Evolutionary conservation across 2,329 filamentous ascomycete species (phyloP), one percentile per base, ranked within the genome.

Genomic region (Sporothrix schenckii): DNA sequence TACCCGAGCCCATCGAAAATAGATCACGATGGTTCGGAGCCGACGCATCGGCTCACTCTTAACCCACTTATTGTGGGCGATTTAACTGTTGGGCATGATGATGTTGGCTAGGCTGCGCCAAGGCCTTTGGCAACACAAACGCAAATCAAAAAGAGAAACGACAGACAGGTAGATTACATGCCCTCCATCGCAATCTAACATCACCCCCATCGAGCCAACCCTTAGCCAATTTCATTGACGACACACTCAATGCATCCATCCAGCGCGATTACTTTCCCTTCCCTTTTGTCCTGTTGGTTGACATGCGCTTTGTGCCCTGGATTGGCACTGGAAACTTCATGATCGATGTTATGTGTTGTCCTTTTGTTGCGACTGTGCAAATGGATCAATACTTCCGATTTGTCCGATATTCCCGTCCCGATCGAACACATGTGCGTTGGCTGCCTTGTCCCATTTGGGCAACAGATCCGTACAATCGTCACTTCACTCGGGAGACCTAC

Each of bases 331-430:
- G 24, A n/a, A 24, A 52, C 50, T 3, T 56, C 34, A 9, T 56
- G 53, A 7, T 34, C 24, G 30, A 4, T 58, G 27, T 34, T 58
- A 10, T 39, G 16, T 41, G 56, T 13, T 58, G 7, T 54, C 9
- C 52, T 24, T 24, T 53, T 53, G 50, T 53, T 24, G 50, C n/a
- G 50, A 10, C n/a, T n/a, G 34, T 53, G 11, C 14, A 56, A 11
- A 44, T 47, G 60, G 60, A 49, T 47, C 60, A 14, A 63, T 63
- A 41, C 60, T 49, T 63, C 60, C 60, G 60, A 49, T 63, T 30
- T 63, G 21, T n/a, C 41, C 21, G 41, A 63, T 49, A 10, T n/a
- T n/a, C 24, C 19, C 56, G 19, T n/a, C 30, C 34, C 14, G 34
- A 44, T 41, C 56, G n/a, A 61, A 44, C 14, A 41, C n/a, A 24